Evolutionary conservation across 2,329 filamentous ascomycete genomes (phyloP).

Genomic region (Phialophora chinensis): DNA sequence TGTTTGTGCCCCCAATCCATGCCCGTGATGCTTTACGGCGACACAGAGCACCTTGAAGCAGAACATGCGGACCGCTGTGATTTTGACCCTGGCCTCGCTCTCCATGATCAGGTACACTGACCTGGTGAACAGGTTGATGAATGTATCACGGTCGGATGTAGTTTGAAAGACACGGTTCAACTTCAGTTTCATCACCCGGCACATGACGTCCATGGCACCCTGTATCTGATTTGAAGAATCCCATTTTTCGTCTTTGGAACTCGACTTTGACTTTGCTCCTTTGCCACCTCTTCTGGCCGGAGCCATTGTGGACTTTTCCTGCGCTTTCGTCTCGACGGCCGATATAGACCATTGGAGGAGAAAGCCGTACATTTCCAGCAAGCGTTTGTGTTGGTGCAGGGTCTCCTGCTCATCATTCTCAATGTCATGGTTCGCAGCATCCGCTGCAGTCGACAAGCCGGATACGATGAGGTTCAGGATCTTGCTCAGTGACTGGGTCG

Average conservation of each 20-base stretch:
- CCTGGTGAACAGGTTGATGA: slow-evolving; percentile 87
- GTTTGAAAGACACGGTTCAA: slow-evolving; percentile 92
- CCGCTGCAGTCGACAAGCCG: slow-evolving; percentile 82
- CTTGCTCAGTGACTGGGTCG: slow-evolving; percentile 84
- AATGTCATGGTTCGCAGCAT: slow-evolving; percentile 82
- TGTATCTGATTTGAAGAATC: slow-evolving; percentile 89
- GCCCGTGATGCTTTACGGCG: slow-evolving; percentile 95
- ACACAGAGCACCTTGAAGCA: slow-evolving; percentile 96
- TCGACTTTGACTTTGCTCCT: slow-evolving; percentile 71
- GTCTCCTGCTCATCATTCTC: slow-evolving; percentile 91
- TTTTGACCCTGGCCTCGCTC: slow-evolving; percentile 91
- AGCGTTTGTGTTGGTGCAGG: slow-evolving; percentile 82
- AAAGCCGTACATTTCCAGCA: slow-evolving; percentile 93
- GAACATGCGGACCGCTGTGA: slow-evolving; percentile 88
- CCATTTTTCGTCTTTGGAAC: slow-evolving; percentile 77
- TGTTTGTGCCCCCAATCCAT: slow-evolving; percentile 95
- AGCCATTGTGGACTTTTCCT: slow-evolving; percentile 81
- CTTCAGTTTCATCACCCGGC: slow-evolving; percentile 92
- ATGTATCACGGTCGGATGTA: slow-evolving; percentile 94
- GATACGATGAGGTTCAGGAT: slow-evolving; percentile 89
- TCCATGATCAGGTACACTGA: slow-evolving; percentile 94
- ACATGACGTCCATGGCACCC: slow-evolving; percentile 88
- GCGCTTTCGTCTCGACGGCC: slow-evolving; percentile 90
- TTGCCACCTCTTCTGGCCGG: slow-evolving; percentile 75
- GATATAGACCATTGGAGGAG: slow-evolving; percentile 93